These are phyloP conservation scores for Trichoderma koningii DNA, from an alignment of 2,329 filamentous ascomycete genomes.

Conservation along the genomic window DNA sequence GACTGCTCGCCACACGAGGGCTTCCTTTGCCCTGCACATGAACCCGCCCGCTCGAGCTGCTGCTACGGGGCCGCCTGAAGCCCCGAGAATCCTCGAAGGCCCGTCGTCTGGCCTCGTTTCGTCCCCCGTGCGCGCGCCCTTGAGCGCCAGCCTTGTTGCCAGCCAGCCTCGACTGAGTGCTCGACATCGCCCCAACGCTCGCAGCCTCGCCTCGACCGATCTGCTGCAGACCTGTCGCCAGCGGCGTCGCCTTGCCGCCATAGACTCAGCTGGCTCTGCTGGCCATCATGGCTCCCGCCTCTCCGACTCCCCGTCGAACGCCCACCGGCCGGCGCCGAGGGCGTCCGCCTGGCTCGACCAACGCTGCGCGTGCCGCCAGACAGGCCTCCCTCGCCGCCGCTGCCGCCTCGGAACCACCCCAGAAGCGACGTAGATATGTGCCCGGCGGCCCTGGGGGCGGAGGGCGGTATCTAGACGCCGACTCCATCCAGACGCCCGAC, in stretches of 20 bases:
- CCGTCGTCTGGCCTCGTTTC: constrained; percentile 36
- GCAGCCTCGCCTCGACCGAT: background rate
- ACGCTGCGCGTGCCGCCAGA: constrained; percentile 46
- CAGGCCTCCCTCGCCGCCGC: constrained; percentile 40
- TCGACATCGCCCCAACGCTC: too few relatives aligned
- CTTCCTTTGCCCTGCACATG: constrained; percentile 32
- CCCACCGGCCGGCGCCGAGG: constrained; percentile 51
- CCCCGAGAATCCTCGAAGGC: constrained; percentile 32
- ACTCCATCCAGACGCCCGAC: constrained; percentile 62
- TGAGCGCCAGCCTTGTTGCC: constrained; percentile 16
- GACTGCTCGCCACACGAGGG: constrained; percentile 33
- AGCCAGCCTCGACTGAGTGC: too few relatives aligned
- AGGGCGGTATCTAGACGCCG: constrained; percentile 77
- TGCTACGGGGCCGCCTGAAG: constrained; percentile 32
- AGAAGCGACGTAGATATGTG: constrained; percentile 75
- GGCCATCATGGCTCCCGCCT: constrained; percentile 39
- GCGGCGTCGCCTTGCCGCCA: constrained; percentile 6
- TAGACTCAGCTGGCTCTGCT: background rate
- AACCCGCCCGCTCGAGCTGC: constrained; percentile 26
- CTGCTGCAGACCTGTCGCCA: background rate
- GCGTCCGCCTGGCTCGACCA: constrained; percentile 49
- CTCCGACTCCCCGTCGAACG: constrained; percentile 46
- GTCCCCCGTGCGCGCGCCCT: constrained; percentile 33
- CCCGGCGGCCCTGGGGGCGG: constrained; percentile 86
- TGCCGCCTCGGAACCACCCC: constrained; percentile 59